A percentile compares a stretch with the other conserved stretches of the same genome.
These are phyloP conservation scores for Phlyctochytrium arcticum DNA, from an alignment of 192 early-diverging fungal genomes.

Conservation along the genomic window DNA sequence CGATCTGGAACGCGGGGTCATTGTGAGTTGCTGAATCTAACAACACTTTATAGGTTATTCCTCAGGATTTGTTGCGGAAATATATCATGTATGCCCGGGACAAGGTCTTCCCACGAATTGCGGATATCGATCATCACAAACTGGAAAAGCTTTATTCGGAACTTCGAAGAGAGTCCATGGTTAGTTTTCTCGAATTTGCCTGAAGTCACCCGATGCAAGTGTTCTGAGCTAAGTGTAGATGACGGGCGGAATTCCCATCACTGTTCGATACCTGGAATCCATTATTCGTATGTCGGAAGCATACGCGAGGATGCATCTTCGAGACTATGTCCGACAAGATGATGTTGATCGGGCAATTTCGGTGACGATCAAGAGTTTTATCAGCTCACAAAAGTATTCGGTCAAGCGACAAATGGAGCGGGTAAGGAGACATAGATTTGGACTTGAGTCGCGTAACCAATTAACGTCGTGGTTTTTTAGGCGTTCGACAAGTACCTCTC, in stretches of 20 bases:
- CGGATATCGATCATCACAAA: slow-evolving; percentile 84
- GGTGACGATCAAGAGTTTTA: slow-evolving; percentile 84
- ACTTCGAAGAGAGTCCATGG: slow-evolving; percentile 80
- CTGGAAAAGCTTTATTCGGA: slow-evolving; percentile 87
- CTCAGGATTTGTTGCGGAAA: slow-evolving; percentile 70
- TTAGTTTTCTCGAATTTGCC: not conserved
- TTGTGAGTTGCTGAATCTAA: slow-evolving; percentile 1
- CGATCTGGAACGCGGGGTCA: not conserved
- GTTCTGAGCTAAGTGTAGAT: slow-evolving; percentile 34
- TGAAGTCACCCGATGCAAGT: not conserved
- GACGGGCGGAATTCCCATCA: slow-evolving; percentile 69
- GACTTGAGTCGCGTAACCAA: not conserved
- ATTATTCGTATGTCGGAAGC: slow-evolving; percentile 79
- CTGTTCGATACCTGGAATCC: slow-evolving; percentile 81
- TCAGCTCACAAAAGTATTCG: slow-evolving; percentile 88
- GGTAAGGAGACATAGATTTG: slow-evolving; percentile 27
- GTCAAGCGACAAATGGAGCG: slow-evolving; percentile 78
- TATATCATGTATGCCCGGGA: slow-evolving; percentile 85
- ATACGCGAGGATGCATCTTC: slow-evolving; percentile 93
- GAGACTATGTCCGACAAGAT: slow-evolving; percentile 82
- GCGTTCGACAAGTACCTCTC: slow-evolving; percentile 82
- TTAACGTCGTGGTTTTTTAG: slow-evolving; percentile 26
- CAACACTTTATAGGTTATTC: slow-evolving; percentile 60
- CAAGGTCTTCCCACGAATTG: slow-evolving; percentile 72
- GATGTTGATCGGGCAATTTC: slow-evolving; percentile 92